Conservation (phyloP, 768 basidiomycete species). For the Phallus indusiatus region DNA sequence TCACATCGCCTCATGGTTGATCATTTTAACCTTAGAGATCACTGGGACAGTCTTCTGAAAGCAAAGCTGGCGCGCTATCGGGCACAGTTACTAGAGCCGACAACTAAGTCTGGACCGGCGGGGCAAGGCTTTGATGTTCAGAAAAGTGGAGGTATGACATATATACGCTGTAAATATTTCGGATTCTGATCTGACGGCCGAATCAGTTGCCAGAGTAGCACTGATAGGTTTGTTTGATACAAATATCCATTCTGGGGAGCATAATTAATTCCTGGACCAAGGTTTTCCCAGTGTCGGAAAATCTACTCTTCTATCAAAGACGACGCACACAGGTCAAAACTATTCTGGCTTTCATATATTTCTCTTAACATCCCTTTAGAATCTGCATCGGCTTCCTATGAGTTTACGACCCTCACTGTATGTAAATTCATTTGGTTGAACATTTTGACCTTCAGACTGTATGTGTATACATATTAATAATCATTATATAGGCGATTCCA, state of each 20-base stretch:
- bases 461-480: too few relatives aligned
- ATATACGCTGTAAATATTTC: not conserved
- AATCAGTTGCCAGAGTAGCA: slow-evolving; percentile 72
- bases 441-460: not conserved
- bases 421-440: slow-evolving; percentile 14
- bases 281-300: slow-evolving; percentile 25
- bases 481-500: slow-evolving; percentile 75
- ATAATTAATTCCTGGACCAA: not conserved
- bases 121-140: slow-evolving; percentile 88
- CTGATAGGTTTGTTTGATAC: slow-evolving; percentile 59
- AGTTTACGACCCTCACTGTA: slow-evolving; percentile 89
- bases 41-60: slow-evolving; percentile 48
- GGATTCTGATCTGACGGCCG: not conserved
- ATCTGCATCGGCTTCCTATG: slow-evolving; percentile 85
- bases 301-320: slow-evolving; percentile 87
- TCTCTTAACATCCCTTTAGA: slow-evolving; percentile 19
- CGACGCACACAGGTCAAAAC: slow-evolving; percentile 59
- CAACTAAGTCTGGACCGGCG: slow-evolving; percentile 68
- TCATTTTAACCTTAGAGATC: not conserved
- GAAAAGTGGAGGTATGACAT: slow-evolving; percentile 48
- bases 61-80: slow-evolving; percentile 93
- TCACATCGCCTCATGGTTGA: not conserved
- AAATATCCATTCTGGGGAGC: not conserved
- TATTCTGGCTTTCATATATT: not conserved
- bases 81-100: slow-evolving; percentile 88